Evolutionary conservation across 129 eudicot genomes (phyloP), one percentile per base, ranked within the genome.

Genomic region (Lactuca sativa): DNA sequence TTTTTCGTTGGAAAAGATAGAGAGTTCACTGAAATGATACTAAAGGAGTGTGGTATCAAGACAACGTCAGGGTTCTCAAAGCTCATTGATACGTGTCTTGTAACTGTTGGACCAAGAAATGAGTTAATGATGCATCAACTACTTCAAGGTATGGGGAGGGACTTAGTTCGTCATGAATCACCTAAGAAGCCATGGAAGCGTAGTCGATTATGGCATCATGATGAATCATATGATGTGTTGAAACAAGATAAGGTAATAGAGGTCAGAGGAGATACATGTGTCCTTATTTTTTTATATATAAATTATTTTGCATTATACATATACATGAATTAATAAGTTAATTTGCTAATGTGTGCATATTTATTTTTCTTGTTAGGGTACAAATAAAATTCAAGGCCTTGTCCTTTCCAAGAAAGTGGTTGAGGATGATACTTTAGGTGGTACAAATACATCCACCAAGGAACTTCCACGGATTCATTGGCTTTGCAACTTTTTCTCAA

Each of bases 171-270:
- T 17, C 76, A 43, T 4, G 76, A 71, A 59, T 59, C 76, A 3
- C 76, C 76, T 44, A 5, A 7, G 2, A 16, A 36, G 32, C 76
- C 76, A 14, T 62, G 59, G 67, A 71, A 59, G 59, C 76, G 76
- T 33, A 71, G 67, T 15, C 43, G 76, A 15, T 11, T 71, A 6
- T 71, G 78, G 64, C 3, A 63, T 59, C 76, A 71, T 30, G 56
- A 71, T 32, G 76, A 71, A 34, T 71, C 59, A 6, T 44, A 59
- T 15, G 47, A 16, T 59, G 18, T 71, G 11, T 44, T 71, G 59
- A 60, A 59, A 47, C 4, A 59, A 15, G 41, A 44, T 30, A 71
- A 10, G 41, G 76, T 71, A 71, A 18, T 31, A 38, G 3, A 40
- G 51, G 38, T n/a, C n/a, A n/a, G n/a, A 37, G 40, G 40, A 37